Evolutionary conservation across 2,329 filamentous ascomycete genomes (phyloP), one percentile per base, ranked within the genome.

Genomic region (Aureobasidium sp.): DNA sequence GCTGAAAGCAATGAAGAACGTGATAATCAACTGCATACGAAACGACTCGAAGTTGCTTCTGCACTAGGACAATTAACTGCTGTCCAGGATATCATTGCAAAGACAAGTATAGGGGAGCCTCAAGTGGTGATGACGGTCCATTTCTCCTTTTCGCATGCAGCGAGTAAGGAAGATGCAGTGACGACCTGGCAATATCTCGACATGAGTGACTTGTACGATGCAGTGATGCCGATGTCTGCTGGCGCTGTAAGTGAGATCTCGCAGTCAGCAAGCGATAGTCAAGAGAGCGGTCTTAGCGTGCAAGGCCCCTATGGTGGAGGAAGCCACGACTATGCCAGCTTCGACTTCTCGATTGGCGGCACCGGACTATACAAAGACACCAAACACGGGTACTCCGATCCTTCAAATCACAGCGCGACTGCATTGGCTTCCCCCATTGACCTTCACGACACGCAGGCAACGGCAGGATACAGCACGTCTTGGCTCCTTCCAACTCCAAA

Each of bases 71-170:
- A 64, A 3, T 64, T 74, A 37, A 71, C 66, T 1, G 72, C 70
- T 3, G 64, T 68, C 3, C 72, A 74, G 53, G 71, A 75, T 44
- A 62, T 74, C 24, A 68, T 67, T 29, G 68, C 69, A 11, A 59
- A 63, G 7, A 57, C 62, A 4, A 62, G 63, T 4, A 58, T 61
- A 19, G 61, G 60, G 1, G 58, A 62, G 19, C 50, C 57, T 6
- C 59, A 63, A 25, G 62, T 66, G 12, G 55, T 71, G 2, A 58
- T 70, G 16, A 66, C 66, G 0, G 63, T 72, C n/a, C 62, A 68
- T 3, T 71, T 68, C 67, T 63, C 66, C 1, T 70, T 71, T 57
- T 58, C 59, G 11, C 66, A 69, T 35, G 65, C 64, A 0, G 55
- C 56, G 12, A 60, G 56, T 24, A 57, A 63, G 3, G 63, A 66